Conservation (phyloP, 257 asterid species). For the Nicotiana knightiana region DNA sequence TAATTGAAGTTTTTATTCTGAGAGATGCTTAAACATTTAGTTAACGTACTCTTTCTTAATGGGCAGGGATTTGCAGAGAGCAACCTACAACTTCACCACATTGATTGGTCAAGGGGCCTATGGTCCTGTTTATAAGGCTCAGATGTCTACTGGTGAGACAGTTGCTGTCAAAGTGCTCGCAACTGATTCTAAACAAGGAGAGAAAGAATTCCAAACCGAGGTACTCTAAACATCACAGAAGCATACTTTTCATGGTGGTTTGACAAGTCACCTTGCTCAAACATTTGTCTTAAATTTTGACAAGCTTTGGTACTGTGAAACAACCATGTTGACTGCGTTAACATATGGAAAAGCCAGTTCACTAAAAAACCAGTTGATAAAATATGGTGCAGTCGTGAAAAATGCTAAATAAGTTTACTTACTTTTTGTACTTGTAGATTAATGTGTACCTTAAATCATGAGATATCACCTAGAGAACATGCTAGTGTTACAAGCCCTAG, state of each 20-base stretch:
- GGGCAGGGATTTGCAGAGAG: slow-evolving; percentile 90
- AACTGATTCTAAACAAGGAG: slow-evolving; percentile 91
- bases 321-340: not conserved
- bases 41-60: slow-evolving; percentile 19
- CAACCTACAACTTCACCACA: slow-evolving; percentile 77
- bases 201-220: slow-evolving; percentile 93
- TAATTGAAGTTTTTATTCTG: not conserved
- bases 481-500: not conserved
- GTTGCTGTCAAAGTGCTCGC: slow-evolving; percentile 96
- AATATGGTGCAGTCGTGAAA: not conserved
- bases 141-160: slow-evolving; percentile 69
- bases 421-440: not conserved
- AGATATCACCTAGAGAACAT: not conserved
- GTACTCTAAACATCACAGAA: slow-evolving; percentile 29
- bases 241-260: not conserved
- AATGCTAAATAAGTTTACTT: not conserved
- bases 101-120: slow-evolving; percentile 92
- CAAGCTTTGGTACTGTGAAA: not conserved
- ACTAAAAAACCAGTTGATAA: not conserved
- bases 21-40: not conserved
- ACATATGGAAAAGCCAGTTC: not conserved
- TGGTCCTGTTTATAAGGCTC: slow-evolving; percentile 92
- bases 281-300: not conserved
- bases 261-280: slow-evolving; percentile 2
- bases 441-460: not conserved